These are phyloP conservation scores for Penicillium sp. DNA, from an alignment of 2,329 filamentous ascomycete species.

Conservation along the genomic window DNA sequence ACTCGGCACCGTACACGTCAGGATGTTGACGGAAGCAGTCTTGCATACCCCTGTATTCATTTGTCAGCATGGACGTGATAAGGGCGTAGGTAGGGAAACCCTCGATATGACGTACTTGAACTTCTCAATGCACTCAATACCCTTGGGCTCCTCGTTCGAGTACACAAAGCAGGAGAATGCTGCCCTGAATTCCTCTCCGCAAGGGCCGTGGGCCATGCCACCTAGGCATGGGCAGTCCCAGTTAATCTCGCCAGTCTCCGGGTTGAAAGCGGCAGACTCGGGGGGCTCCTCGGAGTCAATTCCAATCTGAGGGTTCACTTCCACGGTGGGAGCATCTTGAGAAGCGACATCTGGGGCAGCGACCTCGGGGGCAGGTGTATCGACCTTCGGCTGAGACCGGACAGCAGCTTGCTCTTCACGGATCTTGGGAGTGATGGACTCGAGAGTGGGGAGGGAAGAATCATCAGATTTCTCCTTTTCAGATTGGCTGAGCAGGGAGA, in stretches of 20 bases:
- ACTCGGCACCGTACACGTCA: constrained; percentile 87
- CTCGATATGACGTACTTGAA: constrained; percentile 72
- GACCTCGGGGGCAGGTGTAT: constrained; percentile 10
- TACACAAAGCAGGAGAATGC: constrained; percentile 99
- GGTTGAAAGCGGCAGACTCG: constrained; percentile 93
- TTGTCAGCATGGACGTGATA: constrained; percentile 32
- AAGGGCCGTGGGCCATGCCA: constrained; percentile 95
- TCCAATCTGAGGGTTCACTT: constrained; percentile 7
- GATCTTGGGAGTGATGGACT: constrained; percentile 65
- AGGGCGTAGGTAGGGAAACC: background rate
- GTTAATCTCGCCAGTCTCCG: constrained; percentile 98
- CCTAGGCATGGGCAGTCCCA: constrained; percentile 98
- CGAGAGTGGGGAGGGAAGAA: constrained; percentile 65
- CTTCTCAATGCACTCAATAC: constrained; percentile 95
- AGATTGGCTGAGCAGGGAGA: constrained; percentile 38
- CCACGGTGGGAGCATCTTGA: constrained; percentile 14
- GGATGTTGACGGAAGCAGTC: constrained; percentile 93
- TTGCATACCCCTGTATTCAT: constrained; percentile 78
- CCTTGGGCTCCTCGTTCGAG: constrained; percentile 92
- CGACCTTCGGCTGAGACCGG: constrained; percentile 23
- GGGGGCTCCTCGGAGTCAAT: constrained; percentile 70
- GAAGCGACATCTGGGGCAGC: background rate
- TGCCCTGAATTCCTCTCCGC: constrained; percentile 90
- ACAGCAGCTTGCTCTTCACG: constrained; percentile 34
- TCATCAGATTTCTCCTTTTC: constrained; percentile 41